These are phyloP conservation scores for Paramyrothecium roridum DNA, from an alignment of 2,329 filamentous ascomycete genomes.

Conservation along the genomic window DNA sequence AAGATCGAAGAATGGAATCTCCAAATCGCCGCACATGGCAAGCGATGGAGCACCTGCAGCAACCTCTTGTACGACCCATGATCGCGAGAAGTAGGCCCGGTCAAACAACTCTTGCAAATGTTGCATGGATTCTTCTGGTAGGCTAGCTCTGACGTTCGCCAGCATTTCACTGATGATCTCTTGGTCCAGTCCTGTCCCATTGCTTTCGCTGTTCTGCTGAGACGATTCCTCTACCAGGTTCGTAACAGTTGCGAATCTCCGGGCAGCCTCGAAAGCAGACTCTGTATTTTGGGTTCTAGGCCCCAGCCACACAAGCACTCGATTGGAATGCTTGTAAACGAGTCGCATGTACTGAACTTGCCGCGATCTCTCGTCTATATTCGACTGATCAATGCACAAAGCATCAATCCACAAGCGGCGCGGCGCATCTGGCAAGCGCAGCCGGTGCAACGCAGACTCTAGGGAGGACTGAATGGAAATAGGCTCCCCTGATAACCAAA, in stretches of 20 bases:
- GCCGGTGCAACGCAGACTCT: background rate
- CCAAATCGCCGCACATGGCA: background rate
- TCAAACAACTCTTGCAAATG: background rate
- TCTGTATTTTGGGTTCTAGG: background rate
- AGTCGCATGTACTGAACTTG: conserved; percentile 3
- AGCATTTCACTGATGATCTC: background rate
- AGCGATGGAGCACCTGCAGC: background rate
- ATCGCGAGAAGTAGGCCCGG: background rate
- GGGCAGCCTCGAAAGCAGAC: background rate
- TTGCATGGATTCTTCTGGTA: background rate
- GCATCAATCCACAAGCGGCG: conserved; percentile 2
- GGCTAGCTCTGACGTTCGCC: background rate
- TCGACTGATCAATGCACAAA: conserved; percentile 1
- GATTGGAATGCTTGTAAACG: background rate
- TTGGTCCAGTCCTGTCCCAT: background rate
- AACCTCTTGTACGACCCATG: conserved; percentile 1
- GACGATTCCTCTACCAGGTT: background rate
- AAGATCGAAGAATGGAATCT: conserved; percentile 1
- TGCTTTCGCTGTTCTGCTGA: background rate
- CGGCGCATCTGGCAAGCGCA: background rate
- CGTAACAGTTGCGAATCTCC: background rate
- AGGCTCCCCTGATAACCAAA: background rate
- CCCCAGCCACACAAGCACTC: conserved; percentile 1
- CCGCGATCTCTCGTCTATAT: background rate
- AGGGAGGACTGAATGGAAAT: conserved; percentile 1